Base-by-base conservation (phyloP, 805 yeast genomes). In the Schizosaccharomyces japonicus region DNA sequence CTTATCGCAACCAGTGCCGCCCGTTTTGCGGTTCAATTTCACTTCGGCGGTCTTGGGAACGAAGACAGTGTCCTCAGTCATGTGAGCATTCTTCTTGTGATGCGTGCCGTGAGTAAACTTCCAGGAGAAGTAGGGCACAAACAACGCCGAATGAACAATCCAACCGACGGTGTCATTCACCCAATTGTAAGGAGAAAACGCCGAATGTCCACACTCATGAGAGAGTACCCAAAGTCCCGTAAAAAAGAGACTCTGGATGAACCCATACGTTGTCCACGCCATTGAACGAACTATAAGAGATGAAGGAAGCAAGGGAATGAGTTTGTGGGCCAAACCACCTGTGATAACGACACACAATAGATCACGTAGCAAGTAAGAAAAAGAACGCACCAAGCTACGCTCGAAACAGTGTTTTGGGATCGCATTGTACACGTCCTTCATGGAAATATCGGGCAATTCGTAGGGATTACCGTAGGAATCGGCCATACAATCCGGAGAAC, bases 181-280 rank as follows among this genome's bases (percentile, higher is more conserved):
- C 65, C 68, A 62, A 34, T 74, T 75, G 58, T 75, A 76, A 56
- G 78, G 80, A 34, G 78, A 69, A 62, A 82, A 82, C 21, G 93
- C 93, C 55, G 75, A 78, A 61, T 81, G 94, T 51, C 94, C 94
- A 67, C 94, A 81, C 63, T 81, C 94, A 63, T 81, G 94, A 48
- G 92, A 90, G 64, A 81, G 58, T 46, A 81, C 78, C 93, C 93
- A 81, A 45, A 77, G 48, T 44, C 93, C 93, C 28, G 84, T 76
- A 50, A 76, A 76, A 51, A 78, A 72, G 49, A 80, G 64, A 27
- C 87, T 83, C 55, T 73, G 72, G 42, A 64, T 57, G 48, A 68
- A 57, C 17, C 73, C 61, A 57, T 78, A 76, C 15, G 58, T 61
- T 34, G 67, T 53, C 87, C 90, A 80, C 45, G 72, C 70, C 5